phyloP scores from a whole-genome alignment of 306 rosid species.

The Glycine latifolia region DNA sequence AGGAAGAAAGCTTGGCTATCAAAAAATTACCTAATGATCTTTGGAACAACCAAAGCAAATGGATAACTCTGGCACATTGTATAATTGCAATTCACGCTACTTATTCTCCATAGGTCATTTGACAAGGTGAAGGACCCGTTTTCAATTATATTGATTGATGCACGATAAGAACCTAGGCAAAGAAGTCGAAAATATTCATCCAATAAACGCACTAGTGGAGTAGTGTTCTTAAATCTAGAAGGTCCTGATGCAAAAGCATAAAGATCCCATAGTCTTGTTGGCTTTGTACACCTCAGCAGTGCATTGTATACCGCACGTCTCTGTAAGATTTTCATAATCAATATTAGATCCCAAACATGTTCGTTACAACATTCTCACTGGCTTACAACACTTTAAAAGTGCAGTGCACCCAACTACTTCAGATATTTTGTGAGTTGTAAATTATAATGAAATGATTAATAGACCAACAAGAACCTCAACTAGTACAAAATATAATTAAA shows the following conservation, averaged over 20 bases:
- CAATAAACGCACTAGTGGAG: slow-evolving; percentile 82
- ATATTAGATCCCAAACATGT: slow-evolving; percentile 49
- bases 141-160: slow-evolving; percentile 75
- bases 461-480: slow-evolving; percentile 24
- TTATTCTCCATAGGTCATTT: slow-evolving; percentile 92
- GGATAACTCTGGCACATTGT: slow-evolving; percentile 88
- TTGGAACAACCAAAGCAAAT: slow-evolving; percentile 91
- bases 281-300: slow-evolving; percentile 68
- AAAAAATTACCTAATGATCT: slow-evolving; percentile 68
- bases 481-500: not conserved
- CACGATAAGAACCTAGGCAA: slow-evolving; percentile 63
- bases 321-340: slow-evolving; percentile 60
- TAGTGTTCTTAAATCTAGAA: slow-evolving; percentile 70
- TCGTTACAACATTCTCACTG: slow-evolving; percentile 24
- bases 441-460: slow-evolving; percentile 22
- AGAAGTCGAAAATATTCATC: slow-evolving; percentile 95
- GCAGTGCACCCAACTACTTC: slow-evolving; percentile 24
- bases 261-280: slow-evolving; percentile 79
- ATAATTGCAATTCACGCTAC: slow-evolving; percentile 73
- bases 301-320: slow-evolving; percentile 77
- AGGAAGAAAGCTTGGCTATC: slow-evolving; percentile 41
- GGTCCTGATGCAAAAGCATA: slow-evolving; percentile 84
- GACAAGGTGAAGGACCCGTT: slow-evolving; percentile 77
- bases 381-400: slow-evolving; percentile 25
- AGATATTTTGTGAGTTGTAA: slow-evolving; percentile 8